These are phyloP conservation scores for Cyclotella sp. DNA, from an alignment of 108 stramenopile genomes.

Conservation along the genomic window DNA sequence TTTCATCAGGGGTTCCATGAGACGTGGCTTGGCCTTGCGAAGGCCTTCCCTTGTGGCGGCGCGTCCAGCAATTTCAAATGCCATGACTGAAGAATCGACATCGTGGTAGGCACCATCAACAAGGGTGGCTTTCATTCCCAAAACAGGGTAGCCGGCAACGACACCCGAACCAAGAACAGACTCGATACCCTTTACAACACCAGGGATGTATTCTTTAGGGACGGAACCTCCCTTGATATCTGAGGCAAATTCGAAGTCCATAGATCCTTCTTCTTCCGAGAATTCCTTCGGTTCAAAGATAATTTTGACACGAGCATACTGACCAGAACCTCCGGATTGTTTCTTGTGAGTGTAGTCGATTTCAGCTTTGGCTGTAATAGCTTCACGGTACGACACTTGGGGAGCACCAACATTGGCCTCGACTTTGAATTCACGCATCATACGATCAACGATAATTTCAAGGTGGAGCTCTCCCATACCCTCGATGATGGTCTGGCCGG, in stretches of 20 bases:
- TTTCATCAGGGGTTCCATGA: conserved; percentile 99
- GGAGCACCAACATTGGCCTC: conserved; percentile 92
- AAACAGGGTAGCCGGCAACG: conserved; percentile 95
- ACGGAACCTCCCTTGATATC: conserved; percentile 98
- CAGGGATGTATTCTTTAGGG: conserved; percentile 98
- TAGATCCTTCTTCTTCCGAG: conserved; percentile 84
- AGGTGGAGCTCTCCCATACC: conserved; percentile 99
- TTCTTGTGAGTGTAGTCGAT: conserved; percentile 99
- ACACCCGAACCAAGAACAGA: conserved; percentile 92
- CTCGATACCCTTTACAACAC: conserved; percentile 98
- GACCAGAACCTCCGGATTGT: conserved; percentile 98
- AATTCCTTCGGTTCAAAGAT: conserved; percentile 93
- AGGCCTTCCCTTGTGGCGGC: conserved; percentile 95
- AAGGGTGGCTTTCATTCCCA: conserved; percentile 95
- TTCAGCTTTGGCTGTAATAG: conserved; percentile 92
- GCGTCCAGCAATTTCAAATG: conserved; percentile 94
- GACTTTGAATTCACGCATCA: conserved; percentile 99
- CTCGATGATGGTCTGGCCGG: conserved; percentile 97
- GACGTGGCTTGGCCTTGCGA: conserved; percentile 94
- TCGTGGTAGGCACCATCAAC: conserved; percentile 91
- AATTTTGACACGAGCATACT: conserved; percentile 97
- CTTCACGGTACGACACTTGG: conserved; percentile 97
- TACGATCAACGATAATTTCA: conserved; percentile 99
- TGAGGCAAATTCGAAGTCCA: conserved; percentile 94
- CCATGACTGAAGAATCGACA: conserved; percentile 91